Evolutionary conservation across 139 green algal genomes (phyloP).

Genomic region (Coelastrella sp.): DNA sequence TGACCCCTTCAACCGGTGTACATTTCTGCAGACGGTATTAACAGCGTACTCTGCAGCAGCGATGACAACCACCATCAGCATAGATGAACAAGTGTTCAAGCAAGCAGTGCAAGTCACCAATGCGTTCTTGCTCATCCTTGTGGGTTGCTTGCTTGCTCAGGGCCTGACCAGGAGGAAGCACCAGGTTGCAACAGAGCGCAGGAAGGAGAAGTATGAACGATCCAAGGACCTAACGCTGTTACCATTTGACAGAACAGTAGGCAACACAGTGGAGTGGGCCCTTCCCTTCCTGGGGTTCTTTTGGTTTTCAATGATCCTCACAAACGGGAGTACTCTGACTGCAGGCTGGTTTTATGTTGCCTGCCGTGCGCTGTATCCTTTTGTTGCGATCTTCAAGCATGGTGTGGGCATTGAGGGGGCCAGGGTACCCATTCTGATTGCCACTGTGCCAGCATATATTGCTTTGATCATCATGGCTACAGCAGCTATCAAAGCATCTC

Average conservation of each 20-base stretch:
- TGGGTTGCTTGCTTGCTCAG: neutral
- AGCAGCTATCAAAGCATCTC: neutral
- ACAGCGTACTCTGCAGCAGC: too few relatives aligned
- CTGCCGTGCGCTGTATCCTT: neutral
- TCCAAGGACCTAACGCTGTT: conserved; percentile 3
- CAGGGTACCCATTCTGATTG: neutral
- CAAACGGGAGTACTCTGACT: neutral
- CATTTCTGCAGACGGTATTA: too few relatives aligned
- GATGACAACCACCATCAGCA: neutral
- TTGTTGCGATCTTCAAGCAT: neutral
- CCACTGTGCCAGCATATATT: conserved; percentile 31
- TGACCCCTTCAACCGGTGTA: too few relatives aligned
- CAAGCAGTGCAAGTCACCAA: neutral
- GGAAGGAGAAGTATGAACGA: conserved; percentile 20
- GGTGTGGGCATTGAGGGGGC: neutral
- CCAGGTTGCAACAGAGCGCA: neutral
- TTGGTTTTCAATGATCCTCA: conserved; percentile 15
- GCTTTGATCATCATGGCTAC: neutral
- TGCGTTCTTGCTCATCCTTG: conserved; percentile 12
- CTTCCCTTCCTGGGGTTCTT: conserved; percentile 19
- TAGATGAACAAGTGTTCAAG: neutral
- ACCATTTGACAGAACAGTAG: conserved; percentile 4
- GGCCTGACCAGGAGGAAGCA: neutral
- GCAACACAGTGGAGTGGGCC: conserved; percentile 28
- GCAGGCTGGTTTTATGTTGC: conserved; percentile 29